Conservation (phyloP, 345 rosid genomes). For the Ailanthus altissimus region DNA sequence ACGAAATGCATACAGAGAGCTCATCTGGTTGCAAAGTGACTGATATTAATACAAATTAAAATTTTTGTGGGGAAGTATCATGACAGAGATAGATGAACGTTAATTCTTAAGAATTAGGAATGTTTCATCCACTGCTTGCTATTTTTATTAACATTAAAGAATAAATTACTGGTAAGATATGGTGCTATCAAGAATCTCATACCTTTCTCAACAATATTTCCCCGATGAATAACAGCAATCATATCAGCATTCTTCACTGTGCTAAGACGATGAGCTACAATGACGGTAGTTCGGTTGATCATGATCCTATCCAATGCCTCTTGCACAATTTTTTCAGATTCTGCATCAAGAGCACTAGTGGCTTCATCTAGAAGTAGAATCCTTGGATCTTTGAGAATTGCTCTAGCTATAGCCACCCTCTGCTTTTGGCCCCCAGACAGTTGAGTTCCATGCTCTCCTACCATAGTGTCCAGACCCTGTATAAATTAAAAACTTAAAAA, state of each 20-base stretch:
- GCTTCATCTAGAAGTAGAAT: constrained; percentile 54
- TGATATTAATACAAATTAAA: not conserved
- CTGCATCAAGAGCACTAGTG: constrained; percentile 53
- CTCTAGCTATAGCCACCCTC: constrained; percentile 51
- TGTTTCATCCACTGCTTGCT: not conserved
- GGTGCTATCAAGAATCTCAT: not conserved
- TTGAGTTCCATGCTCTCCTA: constrained; percentile 57
- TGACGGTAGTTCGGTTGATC: constrained; percentile 43
- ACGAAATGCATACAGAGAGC: not conserved
- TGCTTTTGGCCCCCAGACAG: constrained; percentile 63
- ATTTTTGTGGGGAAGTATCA: not conserved
- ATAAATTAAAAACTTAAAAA: too few relatives aligned
- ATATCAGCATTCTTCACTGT: constrained; percentile 39
- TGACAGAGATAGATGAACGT: not conserved
- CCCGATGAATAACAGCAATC: constrained; percentile 41
- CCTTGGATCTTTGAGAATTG: constrained; percentile 45
- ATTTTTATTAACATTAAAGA: not conserved
- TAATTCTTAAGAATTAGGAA: not conserved
- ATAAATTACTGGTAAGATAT: not conserved
- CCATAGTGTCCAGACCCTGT: constrained; percentile 52
- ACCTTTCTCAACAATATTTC: constrained; percentile 52
- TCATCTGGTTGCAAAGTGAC: not conserved
- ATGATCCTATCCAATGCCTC: constrained; percentile 46
- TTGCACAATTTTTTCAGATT: constrained; percentile 48
- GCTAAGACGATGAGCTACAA: constrained; percentile 47